phyloP scores from a whole-genome alignment of 2,329 filamentous ascomycete genomes.

The Xenoacremonium recifei region DNA sequence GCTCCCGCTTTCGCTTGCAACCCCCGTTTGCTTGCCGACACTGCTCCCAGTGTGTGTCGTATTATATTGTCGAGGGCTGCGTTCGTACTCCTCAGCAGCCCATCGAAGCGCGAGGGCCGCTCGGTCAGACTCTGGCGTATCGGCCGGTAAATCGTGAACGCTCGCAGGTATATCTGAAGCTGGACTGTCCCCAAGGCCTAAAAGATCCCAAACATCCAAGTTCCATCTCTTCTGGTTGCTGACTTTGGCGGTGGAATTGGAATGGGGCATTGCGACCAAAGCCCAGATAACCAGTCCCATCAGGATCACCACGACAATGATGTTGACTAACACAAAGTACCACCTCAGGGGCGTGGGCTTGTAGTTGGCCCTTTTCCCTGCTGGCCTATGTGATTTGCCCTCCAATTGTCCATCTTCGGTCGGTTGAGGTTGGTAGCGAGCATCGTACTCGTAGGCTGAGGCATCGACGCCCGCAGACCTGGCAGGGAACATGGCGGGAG shows the following conservation, averaged over 20 bases:
- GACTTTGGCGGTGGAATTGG: conserved; percentile 20
- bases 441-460: conserved; percentile 11
- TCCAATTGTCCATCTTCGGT: conserved; percentile 22
- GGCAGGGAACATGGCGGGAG: conserved; percentile 18
- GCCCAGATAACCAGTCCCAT: conserved; percentile 25
- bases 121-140: background rate
- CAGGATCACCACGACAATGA: conserved; percentile 14
- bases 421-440: conserved; percentile 22
- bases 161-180: background rate
- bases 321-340: conserved; percentile 19
- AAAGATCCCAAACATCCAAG: background rate
- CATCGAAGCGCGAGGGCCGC: background rate
- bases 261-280: conserved; percentile 21
- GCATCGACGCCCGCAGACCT: conserved; percentile 14
- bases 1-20: no score
- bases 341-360: conserved; percentile 24
- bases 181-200: background rate
- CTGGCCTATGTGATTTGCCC: conserved; percentile 7
- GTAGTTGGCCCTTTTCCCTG: conserved; percentile 19
- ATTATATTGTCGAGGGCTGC: background rate
- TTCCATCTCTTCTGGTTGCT: conserved; percentile 14
- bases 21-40: background rate
- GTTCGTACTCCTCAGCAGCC: background rate
- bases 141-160: background rate
- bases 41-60: conserved; percentile 1